These are phyloP conservation scores for Penicillium sp. DNA, from an alignment of 2,329 filamentous ascomycete genomes.

Conservation along the genomic window DNA sequence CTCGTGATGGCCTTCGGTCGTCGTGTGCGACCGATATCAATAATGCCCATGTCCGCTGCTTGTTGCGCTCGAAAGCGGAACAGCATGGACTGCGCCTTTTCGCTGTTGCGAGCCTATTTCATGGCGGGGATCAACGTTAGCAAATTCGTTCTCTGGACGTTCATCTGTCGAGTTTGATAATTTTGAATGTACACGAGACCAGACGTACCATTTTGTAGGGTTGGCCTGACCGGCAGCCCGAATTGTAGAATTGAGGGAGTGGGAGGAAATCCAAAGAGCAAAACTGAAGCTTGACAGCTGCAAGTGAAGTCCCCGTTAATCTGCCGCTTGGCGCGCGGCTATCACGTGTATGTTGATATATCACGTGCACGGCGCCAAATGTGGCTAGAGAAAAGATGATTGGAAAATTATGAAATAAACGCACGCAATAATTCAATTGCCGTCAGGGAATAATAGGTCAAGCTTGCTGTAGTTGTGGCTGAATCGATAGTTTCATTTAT, in stretches of 20 bases:
- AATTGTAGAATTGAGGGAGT: constrained; percentile 10
- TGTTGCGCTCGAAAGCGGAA: constrained; percentile 98
- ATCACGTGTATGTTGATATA: background rate
- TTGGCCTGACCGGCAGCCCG: constrained; percentile 15
- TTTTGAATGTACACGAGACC: background rate
- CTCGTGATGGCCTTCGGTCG: constrained; percentile 88
- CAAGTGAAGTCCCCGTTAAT: constrained; percentile 27
- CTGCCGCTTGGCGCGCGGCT: constrained; percentile 16
- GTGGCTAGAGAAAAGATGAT: too few relatives aligned
- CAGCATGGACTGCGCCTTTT: constrained; percentile 99
- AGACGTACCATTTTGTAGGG: constrained; percentile 28
- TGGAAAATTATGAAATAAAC: too few relatives aligned
- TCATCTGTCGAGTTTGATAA: background rate
- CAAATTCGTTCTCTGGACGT: constrained; percentile 7
- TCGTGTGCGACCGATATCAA: constrained; percentile 82
- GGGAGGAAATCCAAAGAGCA: constrained; percentile 18
- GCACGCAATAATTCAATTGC: too few relatives aligned
- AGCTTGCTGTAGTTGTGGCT: too few relatives aligned
- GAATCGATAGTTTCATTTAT: too few relatives aligned
- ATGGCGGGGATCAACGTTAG: constrained; percentile 19
- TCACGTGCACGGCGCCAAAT: too few relatives aligned
- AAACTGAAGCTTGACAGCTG: constrained; percentile 22
- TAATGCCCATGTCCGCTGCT: constrained; percentile 90
- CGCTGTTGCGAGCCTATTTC: constrained; percentile 83
- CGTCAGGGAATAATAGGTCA: too few relatives aligned